These are phyloP conservation scores for Citrus australasica DNA, from an alignment of 345 rosid species.

Conservation along the genomic window DNA sequence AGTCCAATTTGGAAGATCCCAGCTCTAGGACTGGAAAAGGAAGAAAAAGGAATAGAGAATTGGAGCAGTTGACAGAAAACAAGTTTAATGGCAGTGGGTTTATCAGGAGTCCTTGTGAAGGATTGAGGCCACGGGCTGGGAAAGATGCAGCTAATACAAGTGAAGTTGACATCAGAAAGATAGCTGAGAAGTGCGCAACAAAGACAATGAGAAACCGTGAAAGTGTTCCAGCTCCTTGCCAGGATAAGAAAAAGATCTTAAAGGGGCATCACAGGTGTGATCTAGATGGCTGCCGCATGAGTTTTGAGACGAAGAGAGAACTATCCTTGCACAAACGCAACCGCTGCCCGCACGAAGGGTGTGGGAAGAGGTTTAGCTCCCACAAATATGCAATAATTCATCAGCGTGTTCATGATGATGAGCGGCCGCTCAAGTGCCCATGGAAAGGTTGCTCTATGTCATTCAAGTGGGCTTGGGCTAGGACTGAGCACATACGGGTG, in stretches of 20 bases:
- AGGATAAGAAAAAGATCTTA: conserved; percentile 29
- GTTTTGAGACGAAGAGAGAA: conserved; percentile 66
- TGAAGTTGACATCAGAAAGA: conserved; percentile 17
- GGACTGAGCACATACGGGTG: conserved; percentile 93
- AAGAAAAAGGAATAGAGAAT: conserved; percentile 53
- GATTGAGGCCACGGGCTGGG: conserved; percentile 75
- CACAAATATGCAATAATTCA: conserved; percentile 81
- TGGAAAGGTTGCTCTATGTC: conserved; percentile 92
- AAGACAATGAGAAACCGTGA: conserved; percentile 40
- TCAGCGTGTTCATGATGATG: conserved; percentile 88
- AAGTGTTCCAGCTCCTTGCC: conserved; percentile 19
- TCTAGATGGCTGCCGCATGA: conserved; percentile 84
- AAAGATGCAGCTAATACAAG: conserved; percentile 31
- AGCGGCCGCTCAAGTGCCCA: conserved; percentile 79
- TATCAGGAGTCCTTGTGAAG: conserved; percentile 95
- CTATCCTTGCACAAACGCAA: conserved; percentile 66
- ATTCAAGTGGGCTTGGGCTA: conserved; percentile 99
- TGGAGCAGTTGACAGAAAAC: conserved; percentile 38
- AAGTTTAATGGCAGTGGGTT: conserved; percentile 37
- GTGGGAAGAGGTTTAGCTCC: conserved; percentile 77
- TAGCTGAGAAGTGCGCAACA: conserved; percentile 27
- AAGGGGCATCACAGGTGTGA: conserved; percentile 52
- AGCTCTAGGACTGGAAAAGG: conserved; percentile 26
- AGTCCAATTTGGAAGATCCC: conserved; percentile 20
- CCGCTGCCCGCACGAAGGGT: conserved; percentile 75